Evolutionary conservation across 306 rosid genomes (phyloP), one percentile per base, ranked within the genome.

Genomic region (Trichosanthes cucumerina): DNA sequence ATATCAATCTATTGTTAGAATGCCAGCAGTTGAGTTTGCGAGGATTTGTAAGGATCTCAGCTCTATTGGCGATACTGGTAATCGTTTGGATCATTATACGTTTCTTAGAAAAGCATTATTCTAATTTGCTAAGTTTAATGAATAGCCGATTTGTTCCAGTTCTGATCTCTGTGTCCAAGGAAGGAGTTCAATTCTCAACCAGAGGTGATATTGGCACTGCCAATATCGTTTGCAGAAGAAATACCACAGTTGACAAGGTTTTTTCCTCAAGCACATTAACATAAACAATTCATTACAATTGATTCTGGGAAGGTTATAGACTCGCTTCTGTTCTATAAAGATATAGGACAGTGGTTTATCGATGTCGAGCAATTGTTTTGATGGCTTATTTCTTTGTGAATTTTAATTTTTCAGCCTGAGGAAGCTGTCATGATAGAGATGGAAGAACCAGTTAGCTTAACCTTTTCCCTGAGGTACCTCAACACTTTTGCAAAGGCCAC

Each of bases 41-140:
- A 83, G 89, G 82, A 89, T 91, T 78, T 91, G 91, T 76, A 86
- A 73, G 80, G 88, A 83, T 82, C 90, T 89, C 31, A 82, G 93
- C 38, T 80, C 85, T 66, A 90, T 90, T 82, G 96, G 96, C 44
- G 96, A 90, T 49, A 90, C 92, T 50, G 92, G 95, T 90, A 87
- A 64, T 52, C 9, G 1, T 47, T 43, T 64, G 31, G 76, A 18
- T 75, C 75, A 49, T 57, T 77, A 5, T 49, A 18, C 38, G 15
- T 71, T 14, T 6, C 46, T n/a, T 71, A 28, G 6, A 0, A 2
- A 14, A 34, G 3, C 9, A 1, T 16, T 34, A 6, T 19, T 75
- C 10, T 19, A 50, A 5, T 18, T 4, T 31, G 62, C 46, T 2
- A 18, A 21, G 52, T 5, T 6, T 23, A 9, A 46, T 46, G 57